Base-by-base conservation (phyloP, 129 eudicot species). In the Arctium minus region DNA sequence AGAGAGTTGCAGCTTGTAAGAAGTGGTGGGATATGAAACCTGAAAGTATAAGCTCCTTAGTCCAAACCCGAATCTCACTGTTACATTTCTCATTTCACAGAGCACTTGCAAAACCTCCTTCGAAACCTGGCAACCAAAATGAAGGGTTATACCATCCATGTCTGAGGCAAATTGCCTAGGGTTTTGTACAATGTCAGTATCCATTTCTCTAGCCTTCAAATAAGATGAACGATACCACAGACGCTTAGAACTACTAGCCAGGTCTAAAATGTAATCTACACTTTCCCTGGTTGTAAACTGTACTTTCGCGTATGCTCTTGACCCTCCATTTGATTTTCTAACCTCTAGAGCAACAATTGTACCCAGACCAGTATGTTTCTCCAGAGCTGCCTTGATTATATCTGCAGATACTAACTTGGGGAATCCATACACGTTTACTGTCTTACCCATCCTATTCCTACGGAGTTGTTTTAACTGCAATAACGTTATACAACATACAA, bases 121-220 rank as follows among this genome's bases (percentile, higher is more conserved):
- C 8, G 94, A 90, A 56, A 87, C 83, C 85, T 91, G 98, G 76
- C 98, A 94, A 80, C 98, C 98, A 71, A 88, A 87, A 67, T 83
- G 87, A 44, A 94, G 84, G 46, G 80, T 86, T 27, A 83, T 65
- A 22, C 36, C n/a, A 11, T 87, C 85, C 92, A 91, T 85, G 39
- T 70, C 42, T 76, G 81, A 86, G 72, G 50, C 87, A 86, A 17
- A 86, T 2, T 74, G 53, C 67, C 75, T 81, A 3, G 97, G 94
- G 76, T 78, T 88, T 18, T 75, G 88, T 36, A 86, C 87, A 6
- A 95, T 81, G 77, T 95, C 97, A 5, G 30, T 4, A 5, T 91
- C 89, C 36, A 6, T 75, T 56, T 31, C 81, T 73, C 83, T 82
- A 73, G 89, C 92, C 81, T 64, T 87, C 64, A 95, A 69, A 80